A percentile compares a stretch with the other conserved stretches of the same genome.
phyloP scores from a whole-genome alignment of 2,329 filamentous ascomycete species.

The Dactylonectria macrodidyma region DNA sequence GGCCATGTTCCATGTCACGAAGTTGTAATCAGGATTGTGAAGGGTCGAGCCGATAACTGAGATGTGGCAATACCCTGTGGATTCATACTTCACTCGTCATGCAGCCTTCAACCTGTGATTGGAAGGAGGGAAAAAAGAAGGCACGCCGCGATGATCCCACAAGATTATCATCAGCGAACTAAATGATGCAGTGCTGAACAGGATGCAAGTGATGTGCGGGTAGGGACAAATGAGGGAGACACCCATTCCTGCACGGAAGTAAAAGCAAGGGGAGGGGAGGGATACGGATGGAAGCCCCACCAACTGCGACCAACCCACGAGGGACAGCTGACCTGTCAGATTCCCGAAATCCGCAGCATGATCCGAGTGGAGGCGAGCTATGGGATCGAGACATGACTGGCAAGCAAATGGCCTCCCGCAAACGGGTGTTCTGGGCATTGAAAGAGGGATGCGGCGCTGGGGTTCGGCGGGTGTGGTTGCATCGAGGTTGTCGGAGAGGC shows the following conservation, averaged over 20 bases:
- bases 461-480: slow-evolving; percentile 16
- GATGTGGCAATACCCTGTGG: background rate
- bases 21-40: background rate
- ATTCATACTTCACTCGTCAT: background rate
- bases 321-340: slow-evolving; percentile 46
- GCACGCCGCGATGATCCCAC: background rate
- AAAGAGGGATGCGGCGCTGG: slow-evolving; percentile 15
- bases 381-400: slow-evolving; percentile 24
- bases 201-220: slow-evolving; percentile 21
- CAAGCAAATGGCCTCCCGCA: slow-evolving; percentile 23
- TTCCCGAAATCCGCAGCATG: slow-evolving; percentile 37
- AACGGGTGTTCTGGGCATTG: slow-evolving; percentile 10
- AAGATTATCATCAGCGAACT: background rate
- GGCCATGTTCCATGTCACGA: background rate
- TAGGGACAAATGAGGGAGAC: slow-evolving; percentile 12
- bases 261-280: slow-evolving; percentile 23
- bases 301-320: slow-evolving; percentile 28
- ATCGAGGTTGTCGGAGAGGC: slow-evolving; percentile 10
- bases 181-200: background rate
- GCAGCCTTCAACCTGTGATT: background rate
- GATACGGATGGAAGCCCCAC: slow-evolving; percentile 28
- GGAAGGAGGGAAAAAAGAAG: background rate
- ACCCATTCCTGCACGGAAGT: slow-evolving; percentile 20
- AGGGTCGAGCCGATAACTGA: background rate
- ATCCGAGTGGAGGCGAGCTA: slow-evolving; percentile 35